These are phyloP conservation scores for Phytophthora colocasiae DNA, from an alignment of 352 stramenopile genomes.

Conservation along the genomic window DNA sequence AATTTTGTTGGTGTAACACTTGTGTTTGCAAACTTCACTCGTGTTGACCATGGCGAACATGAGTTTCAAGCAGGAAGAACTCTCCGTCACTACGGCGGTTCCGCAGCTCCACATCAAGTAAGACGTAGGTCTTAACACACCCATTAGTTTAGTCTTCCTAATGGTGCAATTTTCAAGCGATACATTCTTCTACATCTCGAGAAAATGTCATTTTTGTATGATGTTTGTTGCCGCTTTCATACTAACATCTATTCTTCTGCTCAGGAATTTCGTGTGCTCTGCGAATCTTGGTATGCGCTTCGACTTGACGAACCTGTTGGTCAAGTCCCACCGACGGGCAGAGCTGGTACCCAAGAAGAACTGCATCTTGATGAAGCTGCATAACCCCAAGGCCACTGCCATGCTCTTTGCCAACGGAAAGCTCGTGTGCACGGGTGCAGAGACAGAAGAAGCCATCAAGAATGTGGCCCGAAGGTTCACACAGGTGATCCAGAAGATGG, in stretches of 20 bases:
- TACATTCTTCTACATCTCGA: slow-evolving; percentile 1
- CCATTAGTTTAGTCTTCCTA: background rate
- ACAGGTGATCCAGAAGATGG: slow-evolving; percentile 88
- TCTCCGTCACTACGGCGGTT: slow-evolving; percentile 12
- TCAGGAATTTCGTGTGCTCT: slow-evolving; percentile 82
- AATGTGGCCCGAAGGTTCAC: slow-evolving; percentile 79
- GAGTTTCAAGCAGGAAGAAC: slow-evolving; percentile 12
- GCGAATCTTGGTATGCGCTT: slow-evolving; percentile 86
- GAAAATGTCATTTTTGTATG: slow-evolving; percentile 1
- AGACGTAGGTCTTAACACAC: background rate
- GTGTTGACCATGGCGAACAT: slow-evolving; percentile 11
- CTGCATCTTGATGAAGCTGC: slow-evolving; percentile 86
- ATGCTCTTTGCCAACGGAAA: slow-evolving; percentile 90
- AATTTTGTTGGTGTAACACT: slow-evolving; percentile 14
- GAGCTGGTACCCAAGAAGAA: slow-evolving; percentile 90
- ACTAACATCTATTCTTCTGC: slow-evolving; percentile 8
- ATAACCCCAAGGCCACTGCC: slow-evolving; percentile 68
- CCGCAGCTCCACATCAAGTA: slow-evolving; percentile 76
- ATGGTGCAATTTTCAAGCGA: background rate
- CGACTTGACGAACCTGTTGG: slow-evolving; percentile 70
- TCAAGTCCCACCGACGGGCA: slow-evolving; percentile 77
- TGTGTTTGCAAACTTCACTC: background rate
- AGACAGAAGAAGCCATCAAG: slow-evolving; percentile 81
- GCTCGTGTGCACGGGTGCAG: slow-evolving; percentile 78
- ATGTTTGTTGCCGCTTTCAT: background rate